A percentile compares a stretch with the other conserved stretches of the same genome.
Conservation (phyloP, 2,329 filamentous ascomycete genomes). For the Colletotrichum shisoi region DNA sequence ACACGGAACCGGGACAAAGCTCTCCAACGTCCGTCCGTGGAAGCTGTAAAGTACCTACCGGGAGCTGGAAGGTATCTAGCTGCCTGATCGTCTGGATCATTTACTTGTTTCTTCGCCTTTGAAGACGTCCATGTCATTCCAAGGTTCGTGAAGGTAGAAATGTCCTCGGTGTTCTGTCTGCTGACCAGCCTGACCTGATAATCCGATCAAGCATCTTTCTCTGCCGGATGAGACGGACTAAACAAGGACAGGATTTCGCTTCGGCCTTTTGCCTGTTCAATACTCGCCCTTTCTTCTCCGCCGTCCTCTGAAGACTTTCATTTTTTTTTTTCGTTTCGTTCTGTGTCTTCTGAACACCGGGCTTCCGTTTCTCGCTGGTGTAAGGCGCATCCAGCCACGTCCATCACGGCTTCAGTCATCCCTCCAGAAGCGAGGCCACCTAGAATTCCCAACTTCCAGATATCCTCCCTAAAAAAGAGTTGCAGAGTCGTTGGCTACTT, state of each 20-base stretch:
- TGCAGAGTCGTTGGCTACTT: not conserved
- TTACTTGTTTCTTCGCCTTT: not conserved
- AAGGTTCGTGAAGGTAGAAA: slow-evolving; percentile 25
- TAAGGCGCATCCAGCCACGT: not conserved
- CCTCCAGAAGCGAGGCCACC: not conserved
- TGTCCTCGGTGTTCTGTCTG: not conserved
- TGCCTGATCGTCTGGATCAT: not conserved
- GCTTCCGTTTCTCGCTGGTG: not conserved
- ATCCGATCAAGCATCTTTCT: not conserved
- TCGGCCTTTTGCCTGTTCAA: not conserved
- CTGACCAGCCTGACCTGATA: slow-evolving; percentile 7
- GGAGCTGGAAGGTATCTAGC: not conserved
- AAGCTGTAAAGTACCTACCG: not conserved
- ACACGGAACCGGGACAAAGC: not conserved
- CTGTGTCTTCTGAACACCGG: not conserved
- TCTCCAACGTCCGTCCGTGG: not conserved
- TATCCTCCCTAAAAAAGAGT: not conserved
- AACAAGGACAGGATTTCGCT: not conserved
- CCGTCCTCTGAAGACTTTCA: not conserved
- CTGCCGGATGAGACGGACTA: not conserved
- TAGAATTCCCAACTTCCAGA: not conserved
- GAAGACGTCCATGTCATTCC: not conserved
- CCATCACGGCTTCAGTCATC: not conserved
- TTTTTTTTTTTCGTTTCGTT: not conserved
- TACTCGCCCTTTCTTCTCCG: not conserved